Base-by-base conservation (phyloP, 2,329 filamentous ascomycete species). In the Raffaelea ambrosiae region DNA sequence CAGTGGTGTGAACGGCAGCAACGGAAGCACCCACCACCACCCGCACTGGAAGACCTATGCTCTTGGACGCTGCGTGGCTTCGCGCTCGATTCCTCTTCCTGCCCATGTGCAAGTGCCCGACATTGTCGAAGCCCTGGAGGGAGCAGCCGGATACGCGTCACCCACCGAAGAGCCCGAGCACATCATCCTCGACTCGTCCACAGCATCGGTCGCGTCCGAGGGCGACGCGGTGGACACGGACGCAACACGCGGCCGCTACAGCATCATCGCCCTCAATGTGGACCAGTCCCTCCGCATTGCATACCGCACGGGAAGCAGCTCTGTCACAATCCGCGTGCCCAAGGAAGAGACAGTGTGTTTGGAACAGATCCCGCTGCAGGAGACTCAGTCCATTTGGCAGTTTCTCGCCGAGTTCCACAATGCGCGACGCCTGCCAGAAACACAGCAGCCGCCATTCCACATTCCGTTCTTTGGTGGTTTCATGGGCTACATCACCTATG, bases 401-500 rank as follows among this genome's bases (percentile, higher is more conserved):
- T 57, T 77, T 36, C 58, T 79, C 11, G 69, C 74, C 0, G 66
- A 68, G 5, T 74, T 74, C 39, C 68, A 68, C 55, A 55, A 59
- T 2, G 52, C 49, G 2, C 49, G 50, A 4, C 47, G 51, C 0
- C 5, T 20, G 2, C 9, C 9, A 11, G 22, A 13, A 5, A 11
- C 8, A 11, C 29, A 4, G 5, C 18, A 19, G 3, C 29, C 2
- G 7, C n/a, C n/a, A n/a, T 13, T 13, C n/a, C 3, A 3, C 22
- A 7, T 66, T 66, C 77, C 86, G 0, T 95, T 95, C 60, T 80
- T 86, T 64, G 89, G 88, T 45, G 89, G 89, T 0, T 82, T 95
- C 50, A 79, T 95, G 66, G 89, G 89, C 0, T 94, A 84, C 58
- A 76, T 88, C 44, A 88, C 86, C 0, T 95, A 95, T 51, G 89